Evolutionary conservation across 768 basidiomycete genomes (phyloP).

Genomic region (Termitomyces sp.): DNA sequence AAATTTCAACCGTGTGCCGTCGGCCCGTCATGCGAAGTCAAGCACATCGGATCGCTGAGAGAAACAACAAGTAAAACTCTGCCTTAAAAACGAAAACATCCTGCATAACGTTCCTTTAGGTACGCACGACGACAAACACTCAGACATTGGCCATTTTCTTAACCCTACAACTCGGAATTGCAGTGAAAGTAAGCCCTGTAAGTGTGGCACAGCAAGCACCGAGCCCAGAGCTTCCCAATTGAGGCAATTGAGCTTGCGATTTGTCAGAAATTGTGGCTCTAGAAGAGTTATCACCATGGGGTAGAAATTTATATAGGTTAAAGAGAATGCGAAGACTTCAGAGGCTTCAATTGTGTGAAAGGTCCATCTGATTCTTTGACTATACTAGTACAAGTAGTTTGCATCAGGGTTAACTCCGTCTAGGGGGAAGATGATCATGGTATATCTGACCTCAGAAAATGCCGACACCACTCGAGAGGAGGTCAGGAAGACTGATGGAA

Average conservation of each 20-base stretch:
- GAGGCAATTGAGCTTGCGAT: slow-evolving; percentile 22
- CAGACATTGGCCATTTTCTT: slow-evolving; percentile 25
- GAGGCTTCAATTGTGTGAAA: slow-evolving; percentile 22
- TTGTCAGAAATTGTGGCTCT: neutral
- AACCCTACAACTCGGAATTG: slow-evolving; percentile 29
- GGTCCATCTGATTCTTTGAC: no score
- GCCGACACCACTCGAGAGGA: slow-evolving; percentile 25
- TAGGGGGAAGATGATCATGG: no score
- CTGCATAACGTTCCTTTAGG: neutral
- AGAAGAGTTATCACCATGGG: slow-evolving; percentile 3
- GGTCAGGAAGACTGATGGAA: slow-evolving; percentile 23
- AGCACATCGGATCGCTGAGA: neutral
- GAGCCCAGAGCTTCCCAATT: slow-evolving; percentile 25
- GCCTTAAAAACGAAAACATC: neutral
- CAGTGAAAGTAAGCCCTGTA: slow-evolving; percentile 14
- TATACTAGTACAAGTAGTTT: no score
- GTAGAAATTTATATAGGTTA: slow-evolving; percentile 30
- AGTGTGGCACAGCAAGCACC: slow-evolving; percentile 14
- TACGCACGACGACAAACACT: slow-evolving; percentile 15
- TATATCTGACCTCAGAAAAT: slow-evolving; percentile 15
- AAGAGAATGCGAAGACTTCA: slow-evolving; percentile 26
- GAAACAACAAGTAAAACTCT: no score
- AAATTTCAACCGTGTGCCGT: no score
- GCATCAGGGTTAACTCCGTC: no score
- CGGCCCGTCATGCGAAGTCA: no score